Conservation (phyloP, 805 yeast genomes). For the Candida dajiaensis region DNA sequence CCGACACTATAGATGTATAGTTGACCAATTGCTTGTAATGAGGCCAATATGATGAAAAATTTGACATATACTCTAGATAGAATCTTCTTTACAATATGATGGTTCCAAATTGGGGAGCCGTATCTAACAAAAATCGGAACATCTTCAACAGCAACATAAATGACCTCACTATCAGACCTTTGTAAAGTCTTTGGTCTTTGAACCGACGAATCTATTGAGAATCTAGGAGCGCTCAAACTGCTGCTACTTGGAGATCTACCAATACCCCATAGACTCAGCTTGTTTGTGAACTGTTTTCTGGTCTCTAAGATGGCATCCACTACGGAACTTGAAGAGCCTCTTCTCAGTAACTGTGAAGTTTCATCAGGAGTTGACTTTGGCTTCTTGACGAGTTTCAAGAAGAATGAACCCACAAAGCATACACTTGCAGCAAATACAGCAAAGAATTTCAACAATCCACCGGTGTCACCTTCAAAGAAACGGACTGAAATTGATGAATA, state of each 20-base stretch:
- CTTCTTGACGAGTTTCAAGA: constrained; percentile 20
- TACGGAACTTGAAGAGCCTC: constrained; percentile 9
- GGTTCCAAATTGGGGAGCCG: constrained; percentile 24
- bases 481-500: constrained; percentile 53
- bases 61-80: constrained; percentile 34
- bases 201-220: constrained; percentile 1
- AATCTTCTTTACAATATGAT: constrained; percentile 19
- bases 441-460: constrained; percentile 50
- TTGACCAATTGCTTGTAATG: constrained; percentile 61
- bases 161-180: constrained; percentile 15
- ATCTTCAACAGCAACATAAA: constrained; percentile 26
- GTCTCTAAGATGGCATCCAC: constrained; percentile 7
- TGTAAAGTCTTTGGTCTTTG: constrained; percentile 1
- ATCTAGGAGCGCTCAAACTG: constrained; percentile 1
- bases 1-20: constrained; percentile 72
- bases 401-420: constrained; percentile 28
- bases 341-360: constrained; percentile 4
- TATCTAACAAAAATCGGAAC: constrained; percentile 24
- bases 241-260: constrained; percentile 21
- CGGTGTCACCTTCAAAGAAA: constrained; percentile 47
- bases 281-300: constrained; percentile 16
- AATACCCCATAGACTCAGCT: constrained; percentile 24
- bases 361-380: constrained; percentile 1
- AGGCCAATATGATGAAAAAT: constrained; percentile 50
- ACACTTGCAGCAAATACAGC: constrained; percentile 39